Evolutionary conservation across 140 eudicot species (phyloP).

Genomic region (Flaveria floridana): DNA sequence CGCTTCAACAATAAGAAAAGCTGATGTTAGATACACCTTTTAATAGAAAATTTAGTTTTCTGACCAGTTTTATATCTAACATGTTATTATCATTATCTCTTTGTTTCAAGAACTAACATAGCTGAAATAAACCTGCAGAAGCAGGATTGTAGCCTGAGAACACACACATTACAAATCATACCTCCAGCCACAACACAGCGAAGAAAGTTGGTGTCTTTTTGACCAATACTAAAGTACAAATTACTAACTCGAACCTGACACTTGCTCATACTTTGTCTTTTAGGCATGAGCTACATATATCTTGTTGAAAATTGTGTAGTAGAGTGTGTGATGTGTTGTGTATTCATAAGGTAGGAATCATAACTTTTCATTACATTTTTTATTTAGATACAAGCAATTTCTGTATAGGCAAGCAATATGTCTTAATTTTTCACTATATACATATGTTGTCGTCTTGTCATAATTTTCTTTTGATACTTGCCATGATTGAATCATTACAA

Average conservation of each 20-base stretch:
- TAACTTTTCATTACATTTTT: background rate
- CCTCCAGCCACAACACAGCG: constrained; percentile 30
- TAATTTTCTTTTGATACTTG: background rate
- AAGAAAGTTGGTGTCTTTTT: constrained; percentile 32
- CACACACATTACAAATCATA: constrained; percentile 49
- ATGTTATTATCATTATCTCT: too few relatives aligned
- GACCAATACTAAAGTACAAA: constrained; percentile 30
- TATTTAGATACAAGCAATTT: constrained; percentile 2
- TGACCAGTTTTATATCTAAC: too few relatives aligned
- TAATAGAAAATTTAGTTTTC: too few relatives aligned
- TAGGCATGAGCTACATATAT: constrained; percentile 3
- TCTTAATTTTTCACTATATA: background rate
- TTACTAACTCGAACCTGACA: constrained; percentile 36
- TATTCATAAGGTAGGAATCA: constrained; percentile 26
- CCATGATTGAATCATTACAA: constrained; percentile 1
- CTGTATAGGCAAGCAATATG: constrained; percentile 24
- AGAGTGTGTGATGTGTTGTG: constrained; percentile 14
- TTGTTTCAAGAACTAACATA: constrained; percentile 16
- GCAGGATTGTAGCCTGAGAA: constrained; percentile 61
- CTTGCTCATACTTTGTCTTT: constrained; percentile 16
- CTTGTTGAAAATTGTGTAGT: constrained; percentile 6
- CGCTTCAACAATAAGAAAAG: too few relatives aligned
- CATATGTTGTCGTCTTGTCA: constrained; percentile 3
- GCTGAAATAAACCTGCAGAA: constrained; percentile 43
- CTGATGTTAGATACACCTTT: too few relatives aligned